phyloP scores from a whole-genome alignment of 306 rosid genomes.

The Pterocarpus macrocarpus region DNA sequence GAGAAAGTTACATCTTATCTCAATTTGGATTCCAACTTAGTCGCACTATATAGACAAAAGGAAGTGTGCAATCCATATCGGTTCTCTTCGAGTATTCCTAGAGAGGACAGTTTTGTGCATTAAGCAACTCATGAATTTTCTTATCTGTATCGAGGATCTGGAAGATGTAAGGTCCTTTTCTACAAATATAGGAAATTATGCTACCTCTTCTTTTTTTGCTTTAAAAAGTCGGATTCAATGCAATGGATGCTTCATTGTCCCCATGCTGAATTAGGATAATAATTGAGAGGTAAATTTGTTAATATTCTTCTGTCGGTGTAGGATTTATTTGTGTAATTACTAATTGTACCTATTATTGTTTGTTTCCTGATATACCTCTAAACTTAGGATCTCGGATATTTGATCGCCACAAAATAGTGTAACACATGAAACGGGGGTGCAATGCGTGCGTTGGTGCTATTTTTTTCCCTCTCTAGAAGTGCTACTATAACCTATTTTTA shows the following conservation, averaged over 20 bases:
- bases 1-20: neutral
- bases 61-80: conserved; percentile 3
- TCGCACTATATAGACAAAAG: conserved; percentile 14
- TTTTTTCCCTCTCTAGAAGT: too few species aligned
- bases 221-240: neutral
- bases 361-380: neutral
- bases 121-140: neutral
- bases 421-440: too few species aligned
- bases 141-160: neutral
- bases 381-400: neutral
- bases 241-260: neutral
- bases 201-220: neutral
- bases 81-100: neutral
- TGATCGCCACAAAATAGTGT: too few species aligned
- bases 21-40: conserved; percentile 18
- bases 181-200: neutral
- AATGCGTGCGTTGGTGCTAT: too few species aligned
- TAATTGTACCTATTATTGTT: neutral
- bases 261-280: neutral
- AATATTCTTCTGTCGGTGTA: too few species aligned
- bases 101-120: conserved; percentile 13
- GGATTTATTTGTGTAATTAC: neutral
- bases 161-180: conserved; percentile 18
- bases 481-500: too few species aligned
- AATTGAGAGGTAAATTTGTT: neutral